Conservation (phyloP, 2,329 filamentous ascomycete species). For the Calonectria henricotiae region DNA sequence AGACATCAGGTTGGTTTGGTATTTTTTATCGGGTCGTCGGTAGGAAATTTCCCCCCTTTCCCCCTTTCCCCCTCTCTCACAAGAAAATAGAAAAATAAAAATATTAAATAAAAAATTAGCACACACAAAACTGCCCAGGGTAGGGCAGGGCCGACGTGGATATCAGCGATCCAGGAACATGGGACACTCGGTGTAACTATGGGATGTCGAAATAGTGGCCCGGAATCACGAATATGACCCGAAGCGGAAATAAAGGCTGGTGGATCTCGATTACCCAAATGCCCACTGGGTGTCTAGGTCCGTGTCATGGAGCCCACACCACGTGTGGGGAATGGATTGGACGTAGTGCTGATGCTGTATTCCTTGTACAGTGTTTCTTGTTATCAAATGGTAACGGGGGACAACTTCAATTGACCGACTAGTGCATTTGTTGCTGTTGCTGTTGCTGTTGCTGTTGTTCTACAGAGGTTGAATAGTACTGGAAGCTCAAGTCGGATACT, state of each 20-base stretch:
- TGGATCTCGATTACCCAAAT: conserved; percentile 37
- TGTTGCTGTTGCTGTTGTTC: too few species aligned
- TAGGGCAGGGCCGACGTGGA: not conserved
- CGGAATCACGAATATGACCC: conserved; percentile 41
- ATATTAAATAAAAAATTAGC: not conserved
- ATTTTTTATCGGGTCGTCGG: conserved; percentile 35
- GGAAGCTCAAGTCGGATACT: not conserved
- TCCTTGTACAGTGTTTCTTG: not conserved
- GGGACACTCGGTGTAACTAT: conserved; percentile 34
- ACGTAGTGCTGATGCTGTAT: not conserved
- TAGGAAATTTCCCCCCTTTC: too few species aligned
- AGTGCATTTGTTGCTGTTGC: not conserved
- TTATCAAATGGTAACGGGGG: too few species aligned
- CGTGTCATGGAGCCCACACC: not conserved
- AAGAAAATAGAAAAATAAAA: too few species aligned
- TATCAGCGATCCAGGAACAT: conserved; percentile 32
- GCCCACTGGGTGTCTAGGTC: conserved; percentile 19
- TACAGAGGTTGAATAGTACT: not conserved
- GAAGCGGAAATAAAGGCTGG: conserved; percentile 25
- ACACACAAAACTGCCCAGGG: not conserved
- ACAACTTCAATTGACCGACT: not conserved
- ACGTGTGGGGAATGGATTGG: conserved; percentile 33
- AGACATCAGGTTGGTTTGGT: not conserved
- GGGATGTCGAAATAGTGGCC: conserved; percentile 44
- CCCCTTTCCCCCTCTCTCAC: too few species aligned